Evolutionary conservation across 2,329 filamentous ascomycete genomes (phyloP).

Genomic region (Fusarium caatingaense): DNA sequence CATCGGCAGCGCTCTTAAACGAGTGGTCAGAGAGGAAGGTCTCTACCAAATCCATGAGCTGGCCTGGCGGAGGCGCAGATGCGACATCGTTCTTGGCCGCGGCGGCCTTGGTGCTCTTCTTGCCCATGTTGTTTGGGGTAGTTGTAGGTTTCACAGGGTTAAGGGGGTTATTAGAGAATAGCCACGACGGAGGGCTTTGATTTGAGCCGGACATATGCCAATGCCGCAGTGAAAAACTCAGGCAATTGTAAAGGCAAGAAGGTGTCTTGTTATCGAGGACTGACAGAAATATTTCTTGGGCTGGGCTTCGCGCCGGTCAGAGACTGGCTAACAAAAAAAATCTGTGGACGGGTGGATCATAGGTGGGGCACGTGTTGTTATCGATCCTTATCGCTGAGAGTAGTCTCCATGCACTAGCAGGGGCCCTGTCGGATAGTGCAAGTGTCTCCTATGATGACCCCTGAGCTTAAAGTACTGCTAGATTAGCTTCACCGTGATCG

Average conservation of each 20-base stretch:
- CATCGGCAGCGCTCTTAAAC: slow-evolving; percentile 70
- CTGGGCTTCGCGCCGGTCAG: slow-evolving; percentile 9
- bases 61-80: slow-evolving; percentile 59
- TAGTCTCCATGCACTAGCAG: background rate
- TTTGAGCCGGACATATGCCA: slow-evolving; percentile 51
- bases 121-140: slow-evolving; percentile 50
- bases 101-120: slow-evolving; percentile 42
- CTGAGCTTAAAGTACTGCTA: background rate
- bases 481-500: background rate
- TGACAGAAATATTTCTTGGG: slow-evolving; percentile 29
- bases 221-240: slow-evolving; percentile 1
- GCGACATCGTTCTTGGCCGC: slow-evolving; percentile 36
- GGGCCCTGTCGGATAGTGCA: background rate
- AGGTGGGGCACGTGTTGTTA: slow-evolving; percentile 40
- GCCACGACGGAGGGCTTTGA: slow-evolving; percentile 54
- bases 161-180: slow-evolving; percentile 56
- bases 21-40: slow-evolving; percentile 74
- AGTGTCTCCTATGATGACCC: background rate
- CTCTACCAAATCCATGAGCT: slow-evolving; percentile 75
- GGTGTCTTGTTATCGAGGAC: slow-evolving; percentile 6
- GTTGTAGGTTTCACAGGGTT: slow-evolving; percentile 36
- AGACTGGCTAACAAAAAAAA: slow-evolving; percentile 41
- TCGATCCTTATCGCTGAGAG: slow-evolving; percentile 35
- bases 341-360: slow-evolving; percentile 36
- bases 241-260: slow-evolving; percentile 12